phyloP scores from a whole-genome alignment of 441 rosid species.

The Mallotus japonicus region DNA sequence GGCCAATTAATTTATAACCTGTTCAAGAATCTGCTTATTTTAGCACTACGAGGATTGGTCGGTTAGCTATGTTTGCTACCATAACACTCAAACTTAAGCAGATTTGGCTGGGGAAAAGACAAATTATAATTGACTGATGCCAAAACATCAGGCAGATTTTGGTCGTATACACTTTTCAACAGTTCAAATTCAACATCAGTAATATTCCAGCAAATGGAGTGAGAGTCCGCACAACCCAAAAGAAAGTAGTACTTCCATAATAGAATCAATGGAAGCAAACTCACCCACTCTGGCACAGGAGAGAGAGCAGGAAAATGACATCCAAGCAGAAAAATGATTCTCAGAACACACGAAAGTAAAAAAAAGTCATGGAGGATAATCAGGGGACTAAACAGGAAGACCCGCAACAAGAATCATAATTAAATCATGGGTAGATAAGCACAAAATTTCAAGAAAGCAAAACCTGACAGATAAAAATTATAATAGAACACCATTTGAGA shows the following conservation, averaged over 20 bases:
- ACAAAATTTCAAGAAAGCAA: slow-evolving; percentile 9
- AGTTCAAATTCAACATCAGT: background rate
- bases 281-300: background rate
- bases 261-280: background rate
- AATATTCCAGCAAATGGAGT: background rate
- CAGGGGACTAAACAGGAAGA: background rate
- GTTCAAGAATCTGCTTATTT: background rate
- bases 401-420: background rate
- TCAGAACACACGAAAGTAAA: background rate
- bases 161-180: background rate
- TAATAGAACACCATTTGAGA: background rate
- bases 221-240: background rate
- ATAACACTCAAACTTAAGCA: background rate
- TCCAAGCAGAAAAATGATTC: background rate
- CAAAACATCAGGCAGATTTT: slow-evolving; percentile 3
- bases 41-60: background rate
- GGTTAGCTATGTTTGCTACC: background rate
- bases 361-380: no score
- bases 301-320: background rate
- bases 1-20: background rate
- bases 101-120: background rate
- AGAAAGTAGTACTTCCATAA: background rate
- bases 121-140: background rate
- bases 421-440: background rate
- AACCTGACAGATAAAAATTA: background rate